phyloP scores from a whole-genome alignment of 805 yeast genomes.

The Metschnikowia continentalis region DNA sequence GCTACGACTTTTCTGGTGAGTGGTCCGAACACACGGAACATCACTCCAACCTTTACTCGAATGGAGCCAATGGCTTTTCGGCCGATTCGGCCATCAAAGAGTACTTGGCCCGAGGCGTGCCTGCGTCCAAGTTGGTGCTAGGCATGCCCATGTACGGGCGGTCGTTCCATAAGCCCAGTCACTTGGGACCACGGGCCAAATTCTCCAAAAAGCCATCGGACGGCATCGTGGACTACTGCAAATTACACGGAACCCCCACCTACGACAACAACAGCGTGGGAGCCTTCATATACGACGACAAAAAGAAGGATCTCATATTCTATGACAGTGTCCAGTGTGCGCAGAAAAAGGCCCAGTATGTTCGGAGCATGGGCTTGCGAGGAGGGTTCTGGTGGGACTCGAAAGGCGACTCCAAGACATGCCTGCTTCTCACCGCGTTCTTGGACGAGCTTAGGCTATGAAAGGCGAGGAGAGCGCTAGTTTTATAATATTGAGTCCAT shows the following conservation, averaged over 20 bases:
- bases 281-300: constrained; percentile 26
- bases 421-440: constrained; percentile 41
- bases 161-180: constrained; percentile 24
- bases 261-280: constrained; percentile 50
- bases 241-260: constrained; percentile 44
- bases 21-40: constrained; percentile 63
- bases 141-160: constrained; percentile 91
- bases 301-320: constrained; percentile 7
- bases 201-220: constrained; percentile 30
- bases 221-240: constrained; percentile 49
- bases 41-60: constrained; percentile 63
- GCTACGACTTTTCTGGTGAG: constrained; percentile 80
- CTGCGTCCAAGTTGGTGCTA: constrained; percentile 52
- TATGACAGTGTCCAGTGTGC: constrained; percentile 65
- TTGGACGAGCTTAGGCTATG: constrained; percentile 4
- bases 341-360: constrained; percentile 55
- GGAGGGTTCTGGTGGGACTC: constrained; percentile 98
- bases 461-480: not conserved
- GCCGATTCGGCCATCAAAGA: constrained; percentile 46
- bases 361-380: constrained; percentile 46
- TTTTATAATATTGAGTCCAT: constrained; percentile 79
- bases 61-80: constrained; percentile 39
- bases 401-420: constrained; percentile 55
- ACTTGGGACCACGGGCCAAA: constrained; percentile 38
- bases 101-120: constrained; percentile 42